Conservation (phyloP, 2,329 filamentous ascomycete species). For the Ophiostoma himal-ulmi region DNA sequence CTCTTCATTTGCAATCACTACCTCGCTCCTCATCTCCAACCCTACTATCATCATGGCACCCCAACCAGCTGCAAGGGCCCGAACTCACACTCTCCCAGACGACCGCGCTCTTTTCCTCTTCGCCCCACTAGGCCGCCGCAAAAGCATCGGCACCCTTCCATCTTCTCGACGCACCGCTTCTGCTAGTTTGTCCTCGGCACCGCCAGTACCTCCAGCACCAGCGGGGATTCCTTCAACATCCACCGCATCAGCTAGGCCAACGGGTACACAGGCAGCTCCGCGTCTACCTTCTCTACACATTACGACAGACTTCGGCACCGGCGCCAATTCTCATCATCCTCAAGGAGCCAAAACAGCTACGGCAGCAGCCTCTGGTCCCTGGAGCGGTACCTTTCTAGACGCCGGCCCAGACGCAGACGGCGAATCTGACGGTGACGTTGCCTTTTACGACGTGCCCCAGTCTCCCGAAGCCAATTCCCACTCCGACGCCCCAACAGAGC, state of each 20-base stretch:
- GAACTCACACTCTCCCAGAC: conserved; percentile 26
- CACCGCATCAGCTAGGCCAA: not conserved
- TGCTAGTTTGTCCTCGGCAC: not conserved
- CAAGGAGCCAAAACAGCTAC: conserved; percentile 1
- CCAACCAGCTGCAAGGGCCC: conserved; percentile 14
- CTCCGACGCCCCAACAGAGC: not conserved
- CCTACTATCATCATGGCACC: conserved; percentile 23
- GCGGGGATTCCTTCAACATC: not conserved
- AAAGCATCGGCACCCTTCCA: conserved; percentile 21
- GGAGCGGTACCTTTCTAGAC: conserved; percentile 26
- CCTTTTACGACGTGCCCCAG: conserved; percentile 16
- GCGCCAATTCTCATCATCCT: not conserved
- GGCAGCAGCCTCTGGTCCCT: conserved; percentile 17
- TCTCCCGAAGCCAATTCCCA: not conserved
- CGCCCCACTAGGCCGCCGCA: conserved; percentile 20
- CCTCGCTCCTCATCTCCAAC: not conserved
- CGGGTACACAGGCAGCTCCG: not conserved
- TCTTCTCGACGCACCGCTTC: conserved; percentile 4
- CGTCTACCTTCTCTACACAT: not conserved
- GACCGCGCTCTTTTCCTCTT: conserved; percentile 19
- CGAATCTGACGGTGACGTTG: conserved; percentile 17
- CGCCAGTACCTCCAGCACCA: not conserved
- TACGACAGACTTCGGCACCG: not conserved
- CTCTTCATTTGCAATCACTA: not conserved
- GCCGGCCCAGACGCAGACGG: conserved; percentile 18